Evolutionary conservation across 2,329 filamentous ascomycete genomes (phyloP).

Genomic region (Ascosphaera pollenicola): DNA sequence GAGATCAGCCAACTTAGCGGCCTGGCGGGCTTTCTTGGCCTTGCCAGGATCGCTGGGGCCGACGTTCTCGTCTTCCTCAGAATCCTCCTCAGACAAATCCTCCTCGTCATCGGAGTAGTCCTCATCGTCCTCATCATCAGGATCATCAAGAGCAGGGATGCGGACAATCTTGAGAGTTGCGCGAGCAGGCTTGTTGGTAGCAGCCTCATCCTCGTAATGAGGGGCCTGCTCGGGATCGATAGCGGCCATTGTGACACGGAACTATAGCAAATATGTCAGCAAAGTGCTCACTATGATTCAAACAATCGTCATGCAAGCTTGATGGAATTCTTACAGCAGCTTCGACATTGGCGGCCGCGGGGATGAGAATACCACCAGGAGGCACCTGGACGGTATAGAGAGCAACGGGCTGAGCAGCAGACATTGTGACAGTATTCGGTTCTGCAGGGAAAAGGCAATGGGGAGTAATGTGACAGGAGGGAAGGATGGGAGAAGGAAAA

Average conservation of each 20-base stretch:
- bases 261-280: conserved; percentile 28
- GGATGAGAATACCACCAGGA: conserved; percentile 59
- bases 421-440: conserved; percentile 15
- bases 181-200: conserved; percentile 41
- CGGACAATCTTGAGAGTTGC: conserved; percentile 86
- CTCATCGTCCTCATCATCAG: conserved; percentile 38
- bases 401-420: conserved; percentile 39
- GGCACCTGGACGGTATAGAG: conserved; percentile 87
- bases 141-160: conserved; percentile 35
- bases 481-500: conserved; percentile 1
- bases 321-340: conserved; percentile 45
- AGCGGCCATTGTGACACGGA: conserved; percentile 96
- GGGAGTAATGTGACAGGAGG: not conserved
- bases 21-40: conserved; percentile 66
- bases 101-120: conserved; percentile 41
- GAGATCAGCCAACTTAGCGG: conserved; percentile 22
- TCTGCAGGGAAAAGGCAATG: not conserved
- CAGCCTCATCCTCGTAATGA: conserved; percentile 40
- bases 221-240: conserved; percentile 69
- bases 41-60: conserved; percentile 82
- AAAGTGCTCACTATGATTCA: conserved; percentile 1
- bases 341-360: conserved; percentile 56
- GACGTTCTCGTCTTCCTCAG: conserved; percentile 46
- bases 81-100: conserved; percentile 29
- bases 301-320: not conserved